Percentiles rank a stretch among this genome's conserved stretches.
These are phyloP conservation scores for Cymbopogon flexuosus DNA, from an alignment of 202 grass and related monocot species.

Conservation along the genomic window DNA sequence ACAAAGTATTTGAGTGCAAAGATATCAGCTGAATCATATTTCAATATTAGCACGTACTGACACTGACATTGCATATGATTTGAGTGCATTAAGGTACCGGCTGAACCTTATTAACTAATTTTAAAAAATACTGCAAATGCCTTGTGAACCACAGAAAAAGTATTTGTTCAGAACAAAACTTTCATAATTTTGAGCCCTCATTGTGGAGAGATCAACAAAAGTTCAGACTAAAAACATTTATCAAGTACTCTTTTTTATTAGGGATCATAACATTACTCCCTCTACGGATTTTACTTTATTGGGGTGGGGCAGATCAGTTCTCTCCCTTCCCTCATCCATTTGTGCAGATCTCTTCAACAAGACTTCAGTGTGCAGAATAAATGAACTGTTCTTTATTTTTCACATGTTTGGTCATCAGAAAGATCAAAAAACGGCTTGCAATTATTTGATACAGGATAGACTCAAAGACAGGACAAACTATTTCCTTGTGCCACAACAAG, in stretches of 20 bases:
- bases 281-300: not conserved
- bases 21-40: slow-evolving; percentile 11
- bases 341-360: not conserved
- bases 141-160: not conserved
- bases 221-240: not conserved
- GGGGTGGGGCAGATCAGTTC: not conserved
- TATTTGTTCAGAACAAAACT: not conserved
- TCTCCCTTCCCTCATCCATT: not conserved
- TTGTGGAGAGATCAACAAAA: not conserved
- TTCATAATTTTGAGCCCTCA: not conserved
- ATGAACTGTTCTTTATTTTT: not conserved
- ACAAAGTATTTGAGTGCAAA: not conserved
- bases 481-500: not conserved
- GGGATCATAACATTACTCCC: not conserved
- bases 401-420: not conserved
- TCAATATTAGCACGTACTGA: not conserved
- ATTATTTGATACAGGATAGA: not conserved
- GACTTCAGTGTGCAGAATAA: slow-evolving; percentile 2
- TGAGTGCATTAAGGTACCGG: slow-evolving; percentile 1
- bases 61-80: not conserved
- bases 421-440: not conserved
- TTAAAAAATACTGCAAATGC: not conserved
- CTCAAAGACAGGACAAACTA: not conserved
- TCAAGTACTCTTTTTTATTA: not conserved
- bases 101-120: not conserved